Evolutionary conservation across 768 basidiomycete genomes (phyloP).

Genomic region (Macrolepiota fuliginosa): DNA sequence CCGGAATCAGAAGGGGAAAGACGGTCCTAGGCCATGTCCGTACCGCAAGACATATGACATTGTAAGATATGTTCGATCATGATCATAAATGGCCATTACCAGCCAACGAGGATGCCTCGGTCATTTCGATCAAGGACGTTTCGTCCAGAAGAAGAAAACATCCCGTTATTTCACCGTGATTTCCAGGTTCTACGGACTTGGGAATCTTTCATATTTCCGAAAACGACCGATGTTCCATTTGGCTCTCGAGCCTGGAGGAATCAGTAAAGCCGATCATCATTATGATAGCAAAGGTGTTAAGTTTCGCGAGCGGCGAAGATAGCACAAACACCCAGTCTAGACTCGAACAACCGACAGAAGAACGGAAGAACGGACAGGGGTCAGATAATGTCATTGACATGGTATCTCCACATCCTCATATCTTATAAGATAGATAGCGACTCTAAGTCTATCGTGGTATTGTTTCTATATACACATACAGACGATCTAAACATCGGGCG

Average conservation of each 20-base stretch:
- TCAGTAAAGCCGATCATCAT: neutral
- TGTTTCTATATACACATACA: slow-evolving; percentile 4
- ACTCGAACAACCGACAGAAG: neutral
- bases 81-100: neutral
- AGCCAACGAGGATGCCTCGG: neutral
- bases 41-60: neutral
- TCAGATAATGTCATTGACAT: neutral
- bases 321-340: too few relatives aligned
- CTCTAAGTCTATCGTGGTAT: neutral
- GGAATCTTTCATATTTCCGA: neutral
- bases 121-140: neutral
- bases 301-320: neutral
- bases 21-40: neutral
- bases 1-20: neutral
- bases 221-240: neutral
- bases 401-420: too few relatives aligned
- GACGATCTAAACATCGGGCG: neutral
- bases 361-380: neutral
- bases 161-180: neutral
- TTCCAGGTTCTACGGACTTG: neutral
- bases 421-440: neutral
- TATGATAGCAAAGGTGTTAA: neutral
- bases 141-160: neutral
- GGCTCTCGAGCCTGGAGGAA: neutral
- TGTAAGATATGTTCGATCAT: neutral